These are phyloP conservation scores for Panicum miliaceum DNA, from an alignment of 176 grass and related monocot species.

Conservation along the genomic window DNA sequence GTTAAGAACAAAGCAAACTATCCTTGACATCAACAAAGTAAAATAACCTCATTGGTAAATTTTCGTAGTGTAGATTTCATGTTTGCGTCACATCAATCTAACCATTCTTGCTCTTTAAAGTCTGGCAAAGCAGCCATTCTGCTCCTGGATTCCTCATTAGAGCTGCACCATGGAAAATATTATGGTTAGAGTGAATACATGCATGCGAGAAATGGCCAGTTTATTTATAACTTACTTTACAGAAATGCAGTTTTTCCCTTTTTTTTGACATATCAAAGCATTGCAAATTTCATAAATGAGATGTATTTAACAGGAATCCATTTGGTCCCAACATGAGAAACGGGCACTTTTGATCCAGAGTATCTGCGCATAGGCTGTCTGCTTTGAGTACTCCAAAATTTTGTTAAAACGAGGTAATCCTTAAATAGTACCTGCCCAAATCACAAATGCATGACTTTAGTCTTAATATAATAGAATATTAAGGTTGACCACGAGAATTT, in stretches of 20 bases:
- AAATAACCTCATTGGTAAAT: constrained; percentile 10
- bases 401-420: background rate
- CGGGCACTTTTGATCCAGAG: background rate
- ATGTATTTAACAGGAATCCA: background rate
- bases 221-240: background rate
- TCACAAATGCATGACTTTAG: constrained; percentile 9
- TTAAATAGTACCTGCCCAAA: background rate
- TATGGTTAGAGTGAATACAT: background rate
- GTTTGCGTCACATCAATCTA: background rate
- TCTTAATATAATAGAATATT: background rate
- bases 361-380: background rate
- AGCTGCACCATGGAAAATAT: background rate
- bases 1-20: constrained; percentile 13
- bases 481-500: background rate
- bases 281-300: background rate
- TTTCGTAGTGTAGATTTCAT: background rate
- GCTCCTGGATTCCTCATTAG: background rate
- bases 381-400: background rate
- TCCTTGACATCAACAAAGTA: constrained; percentile 10
- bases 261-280: background rate
- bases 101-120: constrained; percentile 7
- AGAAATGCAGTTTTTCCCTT: background rate
- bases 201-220: background rate
- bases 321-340: background rate
- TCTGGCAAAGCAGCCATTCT: background rate